These are phyloP conservation scores for Tieghemostelium lacteum DNA, from an alignment of 78 protist genomes.

Conservation along the genomic window DNA sequence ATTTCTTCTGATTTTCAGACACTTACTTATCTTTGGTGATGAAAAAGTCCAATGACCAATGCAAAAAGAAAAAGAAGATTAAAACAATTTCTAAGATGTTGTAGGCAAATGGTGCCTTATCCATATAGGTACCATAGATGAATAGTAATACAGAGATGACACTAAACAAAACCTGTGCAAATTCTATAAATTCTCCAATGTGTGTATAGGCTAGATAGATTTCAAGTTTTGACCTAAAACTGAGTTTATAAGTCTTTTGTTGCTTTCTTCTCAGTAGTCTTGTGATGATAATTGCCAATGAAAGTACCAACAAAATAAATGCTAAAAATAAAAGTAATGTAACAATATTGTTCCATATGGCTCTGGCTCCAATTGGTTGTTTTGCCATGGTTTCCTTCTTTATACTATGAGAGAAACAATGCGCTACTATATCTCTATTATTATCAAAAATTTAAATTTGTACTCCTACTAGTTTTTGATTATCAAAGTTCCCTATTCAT, in stretches of 20 bases:
- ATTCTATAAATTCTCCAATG: slow-evolving; percentile 61
- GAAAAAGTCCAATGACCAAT: slow-evolving; percentile 64
- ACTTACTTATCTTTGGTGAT: slow-evolving; percentile 71
- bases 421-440: neutral
- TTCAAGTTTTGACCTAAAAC: slow-evolving; percentile 37
- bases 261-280: slow-evolving; percentile 35
- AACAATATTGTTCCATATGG: slow-evolving; percentile 50
- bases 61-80: slow-evolving; percentile 25
- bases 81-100: slow-evolving; percentile 6
- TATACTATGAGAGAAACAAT: too few species aligned
- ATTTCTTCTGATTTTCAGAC: too few species aligned
- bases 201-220: slow-evolving; percentile 74
- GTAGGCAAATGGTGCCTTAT: slow-evolving; percentile 3
- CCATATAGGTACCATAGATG: slow-evolving; percentile 59
- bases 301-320: neutral
- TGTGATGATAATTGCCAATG: neutral
- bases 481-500: too few species aligned
- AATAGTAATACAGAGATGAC: slow-evolving; percentile 25
- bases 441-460: neutral
- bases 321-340: slow-evolving; percentile 4
- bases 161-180: slow-evolving; percentile 44
- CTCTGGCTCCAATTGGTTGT: slow-evolving; percentile 34
- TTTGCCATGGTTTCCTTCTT: slow-evolving; percentile 11
- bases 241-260: slow-evolving; percentile 1
- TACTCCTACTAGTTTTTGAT: too few species aligned